phyloP scores from a whole-genome alignment of 1,139 yeast species.

The Candida frijolesensis region DNA sequence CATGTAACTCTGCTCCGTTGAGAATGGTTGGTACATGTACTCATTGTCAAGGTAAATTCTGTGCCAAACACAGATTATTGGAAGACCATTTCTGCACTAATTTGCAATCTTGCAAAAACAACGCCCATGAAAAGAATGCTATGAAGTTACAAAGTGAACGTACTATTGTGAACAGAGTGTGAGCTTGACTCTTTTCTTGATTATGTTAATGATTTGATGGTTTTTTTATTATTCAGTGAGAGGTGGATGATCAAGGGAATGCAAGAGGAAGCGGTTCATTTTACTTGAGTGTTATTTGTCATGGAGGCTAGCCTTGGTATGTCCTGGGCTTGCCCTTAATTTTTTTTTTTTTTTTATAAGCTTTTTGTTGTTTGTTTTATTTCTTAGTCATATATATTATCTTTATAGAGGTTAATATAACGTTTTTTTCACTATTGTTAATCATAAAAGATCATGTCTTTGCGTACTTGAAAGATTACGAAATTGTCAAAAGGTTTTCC shows the following conservation, averaged over 20 bases:
- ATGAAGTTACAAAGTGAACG: conserved; percentile 46
- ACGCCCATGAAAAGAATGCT: conserved; percentile 57
- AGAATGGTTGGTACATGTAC: conserved; percentile 89
- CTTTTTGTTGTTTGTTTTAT: not conserved
- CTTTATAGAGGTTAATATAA: conserved; percentile 4
- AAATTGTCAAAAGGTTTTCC: conserved; percentile 19
- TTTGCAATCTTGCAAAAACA: conserved; percentile 77
- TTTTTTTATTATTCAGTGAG: not conserved
- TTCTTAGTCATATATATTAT: conserved; percentile 4
- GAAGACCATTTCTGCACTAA: conserved; percentile 86
- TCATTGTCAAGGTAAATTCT: conserved; percentile 82
- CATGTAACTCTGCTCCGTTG: conserved; percentile 68
- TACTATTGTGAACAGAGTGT: conserved; percentile 37
- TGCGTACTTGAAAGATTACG: not conserved
- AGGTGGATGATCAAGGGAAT: too few relatives aligned
- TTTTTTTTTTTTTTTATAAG: not conserved
- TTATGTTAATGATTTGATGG: not conserved
- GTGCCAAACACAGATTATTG: conserved; percentile 83
- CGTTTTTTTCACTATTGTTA: not conserved
- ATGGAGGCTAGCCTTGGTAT: not conserved
- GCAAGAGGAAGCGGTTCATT: not conserved
- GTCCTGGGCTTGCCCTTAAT: not conserved
- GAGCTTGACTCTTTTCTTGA: conserved; percentile 13
- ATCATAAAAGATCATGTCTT: not conserved
- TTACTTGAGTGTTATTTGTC: not conserved